Conservation (phyloP, 805 yeast genomes). For the Saturnispora diversa region DNA sequence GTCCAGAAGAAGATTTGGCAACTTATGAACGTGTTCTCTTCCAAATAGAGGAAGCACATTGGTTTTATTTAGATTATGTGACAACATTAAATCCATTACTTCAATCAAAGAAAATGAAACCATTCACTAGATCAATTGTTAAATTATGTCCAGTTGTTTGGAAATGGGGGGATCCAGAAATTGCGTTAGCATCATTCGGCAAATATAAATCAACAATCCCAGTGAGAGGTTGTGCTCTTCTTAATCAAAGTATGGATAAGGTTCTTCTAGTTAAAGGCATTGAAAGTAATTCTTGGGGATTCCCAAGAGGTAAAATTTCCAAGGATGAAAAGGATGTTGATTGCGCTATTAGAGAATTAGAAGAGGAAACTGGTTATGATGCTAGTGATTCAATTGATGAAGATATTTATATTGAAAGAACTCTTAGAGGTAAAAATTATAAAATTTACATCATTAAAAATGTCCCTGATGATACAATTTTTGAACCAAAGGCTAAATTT, state of each 20-base stretch:
- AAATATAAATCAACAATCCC: constrained; percentile 86
- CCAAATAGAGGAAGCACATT: constrained; percentile 96
- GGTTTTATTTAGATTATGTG: constrained; percentile 89
- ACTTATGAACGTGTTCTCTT: constrained; percentile 77
- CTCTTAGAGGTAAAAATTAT: constrained; percentile 74
- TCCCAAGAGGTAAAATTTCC: constrained; percentile 94
- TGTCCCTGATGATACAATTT: constrained; percentile 68
- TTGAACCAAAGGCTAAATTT: constrained; percentile 75
- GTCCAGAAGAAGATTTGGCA: constrained; percentile 85
- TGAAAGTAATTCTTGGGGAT: constrained; percentile 79
- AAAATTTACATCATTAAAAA: constrained; percentile 70
- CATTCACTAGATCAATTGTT: constrained; percentile 60
- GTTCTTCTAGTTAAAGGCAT: constrained; percentile 77
- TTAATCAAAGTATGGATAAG: constrained; percentile 63
- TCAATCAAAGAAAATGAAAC: constrained; percentile 70
- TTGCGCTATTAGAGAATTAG: constrained; percentile 88
- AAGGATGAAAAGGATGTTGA: constrained; percentile 82
- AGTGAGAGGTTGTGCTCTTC: constrained; percentile 89
- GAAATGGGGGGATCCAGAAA: constrained; percentile 79
- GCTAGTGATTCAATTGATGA: constrained; percentile 59
- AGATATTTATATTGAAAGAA: constrained; percentile 71
- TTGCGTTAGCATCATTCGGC: constrained; percentile 71
- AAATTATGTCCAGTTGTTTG: constrained; percentile 68
- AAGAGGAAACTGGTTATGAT: constrained; percentile 92
- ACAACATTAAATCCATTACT: constrained; percentile 63